Conservation (phyloP, 2,329 filamentous ascomycete genomes). For the Colletotrichum horii region DNA sequence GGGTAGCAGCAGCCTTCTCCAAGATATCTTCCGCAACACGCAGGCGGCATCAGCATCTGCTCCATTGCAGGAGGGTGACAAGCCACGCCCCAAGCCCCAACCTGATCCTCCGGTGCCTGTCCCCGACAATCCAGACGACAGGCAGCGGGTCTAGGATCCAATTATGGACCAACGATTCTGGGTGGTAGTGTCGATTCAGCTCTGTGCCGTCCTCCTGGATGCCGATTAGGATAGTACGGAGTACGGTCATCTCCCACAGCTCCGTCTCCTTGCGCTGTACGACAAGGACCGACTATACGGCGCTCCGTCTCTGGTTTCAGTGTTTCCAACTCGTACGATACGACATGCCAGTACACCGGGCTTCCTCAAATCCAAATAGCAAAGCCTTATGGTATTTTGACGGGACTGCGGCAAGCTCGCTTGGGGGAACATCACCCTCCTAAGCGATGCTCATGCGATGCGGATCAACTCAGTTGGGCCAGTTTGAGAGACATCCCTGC, state of each 20-base stretch:
- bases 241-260: background rate
- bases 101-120: slow-evolving; percentile 35
- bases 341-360: background rate
- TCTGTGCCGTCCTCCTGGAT: background rate
- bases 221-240: background rate
- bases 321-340: background rate
- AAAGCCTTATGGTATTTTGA: background rate
- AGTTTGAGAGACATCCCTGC: background rate
- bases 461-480: background rate
- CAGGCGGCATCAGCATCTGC: background rate
- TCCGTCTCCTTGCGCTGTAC: background rate
- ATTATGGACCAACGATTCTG: background rate
- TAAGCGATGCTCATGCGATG: background rate
- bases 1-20: background rate
- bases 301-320: background rate
- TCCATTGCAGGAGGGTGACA: slow-evolving; percentile 21
- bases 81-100: slow-evolving; percentile 32
- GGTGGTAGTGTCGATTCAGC: background rate
- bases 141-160: background rate
- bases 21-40: background rate
- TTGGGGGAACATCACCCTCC: background rate
- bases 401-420: slow-evolving; percentile 14
- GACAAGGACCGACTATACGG: background rate
- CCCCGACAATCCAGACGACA: slow-evolving; percentile 28
- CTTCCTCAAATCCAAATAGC: background rate